Evolutionary conservation across 2,329 filamentous ascomycete genomes (phyloP).

Genomic region (Chalara sp.): DNA sequence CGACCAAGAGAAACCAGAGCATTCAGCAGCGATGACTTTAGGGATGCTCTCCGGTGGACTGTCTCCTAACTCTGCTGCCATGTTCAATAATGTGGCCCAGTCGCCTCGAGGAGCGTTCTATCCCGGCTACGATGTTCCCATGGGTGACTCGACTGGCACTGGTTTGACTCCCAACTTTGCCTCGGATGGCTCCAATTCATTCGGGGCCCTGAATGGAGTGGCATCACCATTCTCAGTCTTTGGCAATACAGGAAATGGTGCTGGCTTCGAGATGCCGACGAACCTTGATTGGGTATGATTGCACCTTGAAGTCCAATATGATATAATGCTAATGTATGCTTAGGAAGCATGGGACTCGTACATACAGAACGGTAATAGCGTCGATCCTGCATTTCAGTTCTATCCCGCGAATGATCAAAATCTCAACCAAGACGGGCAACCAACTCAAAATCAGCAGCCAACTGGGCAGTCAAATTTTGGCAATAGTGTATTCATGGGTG

Average conservation of each 20-base stretch:
- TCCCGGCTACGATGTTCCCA: conserved; percentile 24
- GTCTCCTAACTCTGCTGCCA: conserved; percentile 36
- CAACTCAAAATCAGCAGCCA: conserved; percentile 2
- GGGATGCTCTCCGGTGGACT: conserved; percentile 59
- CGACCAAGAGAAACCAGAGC: conserved; percentile 50
- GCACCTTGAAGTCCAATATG: not conserved
- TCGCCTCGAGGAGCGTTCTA: conserved; percentile 19
- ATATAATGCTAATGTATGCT: conserved; percentile 22
- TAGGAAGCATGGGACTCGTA: conserved; percentile 65
- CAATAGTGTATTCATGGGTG: conserved; percentile 28
- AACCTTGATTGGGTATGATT: conserved; percentile 58
- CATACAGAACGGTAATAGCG: conserved; percentile 47
- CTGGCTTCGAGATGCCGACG: conserved; percentile 45
- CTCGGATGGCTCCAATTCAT: conserved; percentile 21
- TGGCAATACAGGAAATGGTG: conserved; percentile 31
- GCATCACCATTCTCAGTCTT: conserved; percentile 47
- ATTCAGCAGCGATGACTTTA: conserved; percentile 63
- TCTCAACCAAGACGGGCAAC: conserved; percentile 11
- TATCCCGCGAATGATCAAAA: conserved; percentile 17
- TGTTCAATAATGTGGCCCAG: conserved; percentile 27
- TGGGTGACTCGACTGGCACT: conserved; percentile 27
- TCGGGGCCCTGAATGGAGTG: conserved; percentile 15
- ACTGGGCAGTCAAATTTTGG: conserved; percentile 16
- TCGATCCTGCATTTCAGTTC: conserved; percentile 25
- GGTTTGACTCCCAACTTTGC: conserved; percentile 35